phyloP scores from a whole-genome alignment of 352 stramenopile species.

The Pythium volutum region DNA sequence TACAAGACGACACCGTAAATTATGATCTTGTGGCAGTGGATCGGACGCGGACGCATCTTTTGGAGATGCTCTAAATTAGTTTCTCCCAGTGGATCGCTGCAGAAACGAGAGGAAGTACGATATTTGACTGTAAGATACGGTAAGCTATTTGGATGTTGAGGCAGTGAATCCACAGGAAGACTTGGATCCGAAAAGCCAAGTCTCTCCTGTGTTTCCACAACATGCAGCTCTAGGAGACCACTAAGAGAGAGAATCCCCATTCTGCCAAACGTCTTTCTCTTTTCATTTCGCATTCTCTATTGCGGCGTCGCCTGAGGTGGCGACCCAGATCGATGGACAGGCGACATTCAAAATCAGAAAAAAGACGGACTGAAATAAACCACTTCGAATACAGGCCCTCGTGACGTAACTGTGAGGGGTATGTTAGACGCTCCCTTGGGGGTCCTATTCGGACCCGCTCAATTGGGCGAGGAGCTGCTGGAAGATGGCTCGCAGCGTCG shows the following conservation, averaged over 20 bases:
- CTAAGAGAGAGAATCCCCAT: not conserved
- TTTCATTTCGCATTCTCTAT: not conserved
- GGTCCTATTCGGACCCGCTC: not conserved
- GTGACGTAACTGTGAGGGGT: not conserved
- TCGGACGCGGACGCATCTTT: no score
- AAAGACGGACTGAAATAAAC: not conserved
- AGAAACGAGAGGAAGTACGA: no score
- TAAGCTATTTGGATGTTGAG: not conserved
- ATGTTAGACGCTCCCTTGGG: not conserved
- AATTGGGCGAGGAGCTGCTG: slow-evolving; percentile 30
- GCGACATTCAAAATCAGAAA: slow-evolving; percentile 12
- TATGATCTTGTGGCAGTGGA: no score
- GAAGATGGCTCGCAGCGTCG: slow-evolving; percentile 54
- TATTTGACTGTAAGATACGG: not conserved
- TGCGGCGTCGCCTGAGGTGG: not conserved
- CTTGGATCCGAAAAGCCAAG: not conserved
- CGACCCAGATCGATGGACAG: not conserved
- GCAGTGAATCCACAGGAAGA: not conserved
- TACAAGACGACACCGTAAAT: not conserved
- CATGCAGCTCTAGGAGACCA: not conserved
- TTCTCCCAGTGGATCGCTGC: no score
- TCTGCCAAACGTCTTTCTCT: no score
- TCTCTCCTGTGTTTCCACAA: no score
- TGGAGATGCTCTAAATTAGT: no score
- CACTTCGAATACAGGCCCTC: slow-evolving; percentile 2